Percentiles rank a stretch among this genome's conserved stretches.
phyloP scores from a whole-genome alignment of 2,329 filamentous ascomycete species.

The Xylaria sp. region DNA sequence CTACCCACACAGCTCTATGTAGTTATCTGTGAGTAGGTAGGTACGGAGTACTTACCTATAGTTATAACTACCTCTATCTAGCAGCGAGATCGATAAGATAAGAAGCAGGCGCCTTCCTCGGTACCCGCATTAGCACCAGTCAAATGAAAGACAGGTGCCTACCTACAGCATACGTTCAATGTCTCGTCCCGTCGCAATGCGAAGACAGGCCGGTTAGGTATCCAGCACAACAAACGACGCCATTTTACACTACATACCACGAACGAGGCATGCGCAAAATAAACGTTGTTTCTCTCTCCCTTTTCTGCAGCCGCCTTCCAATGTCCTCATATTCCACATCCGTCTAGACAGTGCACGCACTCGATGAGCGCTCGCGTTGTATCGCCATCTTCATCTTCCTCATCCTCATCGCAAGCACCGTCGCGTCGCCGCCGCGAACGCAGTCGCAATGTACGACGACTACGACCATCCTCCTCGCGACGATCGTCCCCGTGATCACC shows the following conservation, averaged over 20 bases:
- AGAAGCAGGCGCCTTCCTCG: background rate
- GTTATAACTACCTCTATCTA: too few relatives aligned
- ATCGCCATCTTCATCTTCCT: background rate
- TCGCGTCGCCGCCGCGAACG: background rate
- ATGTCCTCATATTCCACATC: background rate
- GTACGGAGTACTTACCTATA: too few relatives aligned
- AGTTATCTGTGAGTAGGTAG: too few relatives aligned
- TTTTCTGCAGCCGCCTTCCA: background rate
- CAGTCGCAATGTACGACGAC: conserved; percentile 48
- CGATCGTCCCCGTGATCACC: conserved; percentile 43
- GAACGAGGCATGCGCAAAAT: too few relatives aligned
- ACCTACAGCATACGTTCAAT: too few relatives aligned
- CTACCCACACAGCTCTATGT: too few relatives aligned
- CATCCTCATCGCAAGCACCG: background rate
- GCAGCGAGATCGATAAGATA: conserved; percentile 19
- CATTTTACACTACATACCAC: too few relatives aligned
- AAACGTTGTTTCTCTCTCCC: background rate
- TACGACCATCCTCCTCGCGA: conserved; percentile 46
- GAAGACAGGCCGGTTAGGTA: too few relatives aligned
- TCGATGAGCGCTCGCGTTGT: background rate
- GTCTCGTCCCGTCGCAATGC: too few relatives aligned
- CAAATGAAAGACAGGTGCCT: too few relatives aligned
- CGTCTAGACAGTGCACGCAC: background rate
- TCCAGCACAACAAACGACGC: too few relatives aligned
- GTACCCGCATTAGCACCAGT: too few relatives aligned